Evolutionary conservation across 768 basidiomycete genomes (phyloP).

Genomic region (Mycena capillaripes): DNA sequence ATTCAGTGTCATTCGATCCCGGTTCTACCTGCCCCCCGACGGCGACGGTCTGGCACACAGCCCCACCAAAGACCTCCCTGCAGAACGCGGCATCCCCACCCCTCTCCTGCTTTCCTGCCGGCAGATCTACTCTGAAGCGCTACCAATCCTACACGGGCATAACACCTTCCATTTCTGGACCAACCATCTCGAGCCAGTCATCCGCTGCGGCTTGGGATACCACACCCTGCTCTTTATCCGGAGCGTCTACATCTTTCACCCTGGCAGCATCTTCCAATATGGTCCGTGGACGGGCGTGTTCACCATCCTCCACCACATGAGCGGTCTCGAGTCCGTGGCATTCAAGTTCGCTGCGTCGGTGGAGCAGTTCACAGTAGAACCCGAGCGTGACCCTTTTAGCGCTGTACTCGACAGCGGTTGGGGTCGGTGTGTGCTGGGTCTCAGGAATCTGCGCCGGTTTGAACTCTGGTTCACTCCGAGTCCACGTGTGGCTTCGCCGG

Average conservation of each 20-base stretch:
- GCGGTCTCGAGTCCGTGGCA: not conserved
- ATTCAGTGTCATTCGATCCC: not conserved
- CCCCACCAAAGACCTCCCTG: not conserved
- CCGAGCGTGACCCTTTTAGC: not conserved
- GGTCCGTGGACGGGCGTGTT: not conserved
- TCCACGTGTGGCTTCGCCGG: too few species aligned
- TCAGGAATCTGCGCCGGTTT: not conserved
- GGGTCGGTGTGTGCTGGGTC: not conserved
- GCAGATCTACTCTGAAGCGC: conserved; percentile 4
- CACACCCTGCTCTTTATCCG: not conserved
- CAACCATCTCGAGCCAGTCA: not conserved
- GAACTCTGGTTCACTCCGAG: not conserved
- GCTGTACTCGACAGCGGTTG: not conserved
- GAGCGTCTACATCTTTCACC: not conserved
- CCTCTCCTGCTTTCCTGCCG: conserved; percentile 12
- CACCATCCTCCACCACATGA: not conserved
- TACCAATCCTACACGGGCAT: not conserved
- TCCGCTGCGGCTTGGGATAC: not conserved
- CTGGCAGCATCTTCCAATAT: too few species aligned
- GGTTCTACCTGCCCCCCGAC: not conserved
- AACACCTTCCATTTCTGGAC: conserved; percentile 10
- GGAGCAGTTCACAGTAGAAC: too few species aligned
- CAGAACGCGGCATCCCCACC: not conserved
- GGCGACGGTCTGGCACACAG: not conserved
- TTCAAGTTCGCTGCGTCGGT: not conserved